A percentile compares a stretch with the other conserved stretches of the same genome.
These are phyloP conservation scores for Scorias spongiosa DNA, from an alignment of 2,329 filamentous ascomycete genomes.

Conservation along the genomic window DNA sequence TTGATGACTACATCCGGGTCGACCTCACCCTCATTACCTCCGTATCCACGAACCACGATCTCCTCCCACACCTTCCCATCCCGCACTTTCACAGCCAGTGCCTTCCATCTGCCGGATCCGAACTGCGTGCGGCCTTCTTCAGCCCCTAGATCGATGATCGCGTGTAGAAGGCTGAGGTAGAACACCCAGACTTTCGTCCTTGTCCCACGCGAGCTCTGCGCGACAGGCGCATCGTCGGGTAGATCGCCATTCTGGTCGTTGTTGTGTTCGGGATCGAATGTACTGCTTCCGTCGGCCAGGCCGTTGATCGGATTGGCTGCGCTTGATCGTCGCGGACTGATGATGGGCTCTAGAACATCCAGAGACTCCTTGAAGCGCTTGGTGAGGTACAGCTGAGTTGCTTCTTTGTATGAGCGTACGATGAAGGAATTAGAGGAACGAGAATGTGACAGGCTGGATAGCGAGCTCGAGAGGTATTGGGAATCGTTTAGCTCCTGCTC, in stretches of 20 bases:
- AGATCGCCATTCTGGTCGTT: background rate
- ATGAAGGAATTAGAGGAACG: slow-evolving; percentile 56
- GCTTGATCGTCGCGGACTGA: slow-evolving; percentile 40
- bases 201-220: slow-evolving; percentile 63
- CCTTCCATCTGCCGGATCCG: slow-evolving; percentile 71
- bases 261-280: slow-evolving; percentile 8
- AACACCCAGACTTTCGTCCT: slow-evolving; percentile 95
- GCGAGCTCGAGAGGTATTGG: slow-evolving; percentile 49
- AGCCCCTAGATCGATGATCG: slow-evolving; percentile 72
- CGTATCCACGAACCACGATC: slow-evolving; percentile 74
- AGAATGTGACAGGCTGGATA: slow-evolving; percentile 53
- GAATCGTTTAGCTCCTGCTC: slow-evolving; percentile 38
- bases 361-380: slow-evolving; percentile 82
- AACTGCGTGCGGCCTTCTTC: slow-evolving; percentile 85
- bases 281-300: slow-evolving; percentile 26
- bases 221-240: slow-evolving; percentile 46
- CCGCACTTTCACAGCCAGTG: slow-evolving; percentile 66
- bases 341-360: slow-evolving; percentile 67
- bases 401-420: slow-evolving; percentile 86
- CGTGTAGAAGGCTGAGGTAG: slow-evolving; percentile 85
- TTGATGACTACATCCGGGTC: slow-evolving; percentile 91
- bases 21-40: slow-evolving; percentile 74
- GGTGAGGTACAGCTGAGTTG: slow-evolving; percentile 86
- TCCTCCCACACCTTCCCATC: slow-evolving; percentile 93
- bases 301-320: slow-evolving; percentile 22